Evolutionary conservation across 495 filamentous ascomycete species (phyloP).

Genomic region (Aspergillus biplanus): DNA sequence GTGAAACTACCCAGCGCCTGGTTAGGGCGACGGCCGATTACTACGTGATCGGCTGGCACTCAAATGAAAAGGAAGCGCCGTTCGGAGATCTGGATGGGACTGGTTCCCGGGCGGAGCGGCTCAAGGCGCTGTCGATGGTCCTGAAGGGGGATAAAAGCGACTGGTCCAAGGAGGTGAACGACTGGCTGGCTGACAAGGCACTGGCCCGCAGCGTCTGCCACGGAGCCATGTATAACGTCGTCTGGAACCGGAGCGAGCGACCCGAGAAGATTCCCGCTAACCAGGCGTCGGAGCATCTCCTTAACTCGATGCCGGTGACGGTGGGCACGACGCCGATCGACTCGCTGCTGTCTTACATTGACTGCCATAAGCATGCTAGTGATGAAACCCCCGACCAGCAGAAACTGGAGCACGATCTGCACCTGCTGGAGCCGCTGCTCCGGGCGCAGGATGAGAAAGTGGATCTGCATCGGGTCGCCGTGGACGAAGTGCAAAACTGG

Average conservation of each 20-base stretch:
- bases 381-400: slow-evolving; percentile 13
- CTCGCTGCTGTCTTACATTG: slow-evolving; percentile 42
- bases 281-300: slow-evolving; percentile 16
- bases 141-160: slow-evolving; percentile 4
- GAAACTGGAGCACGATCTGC: slow-evolving; percentile 14
- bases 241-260: slow-evolving; percentile 36
- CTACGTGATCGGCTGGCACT: slow-evolving; percentile 58
- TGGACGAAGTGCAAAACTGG: slow-evolving; percentile 36
- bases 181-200: neutral
- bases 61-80: slow-evolving; percentile 13
- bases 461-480: slow-evolving; percentile 35
- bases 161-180: neutral
- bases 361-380: slow-evolving; percentile 28
- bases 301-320: slow-evolving; percentile 32
- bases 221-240: slow-evolving; percentile 52
- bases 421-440: slow-evolving; percentile 31
- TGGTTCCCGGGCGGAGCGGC: neutral
- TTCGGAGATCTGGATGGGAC: neutral
- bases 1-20: slow-evolving; percentile 23
- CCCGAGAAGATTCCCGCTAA: slow-evolving; percentile 39
- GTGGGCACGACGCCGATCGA: slow-evolving; percentile 54
- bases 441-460: slow-evolving; percentile 37
- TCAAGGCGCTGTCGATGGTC: slow-evolving; percentile 12
- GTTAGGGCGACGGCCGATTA: slow-evolving; percentile 43
- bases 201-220: slow-evolving; percentile 35